phyloP scores from a whole-genome alignment of 73 alveolate genomes.

The Symbiodinium pilosum region DNA sequence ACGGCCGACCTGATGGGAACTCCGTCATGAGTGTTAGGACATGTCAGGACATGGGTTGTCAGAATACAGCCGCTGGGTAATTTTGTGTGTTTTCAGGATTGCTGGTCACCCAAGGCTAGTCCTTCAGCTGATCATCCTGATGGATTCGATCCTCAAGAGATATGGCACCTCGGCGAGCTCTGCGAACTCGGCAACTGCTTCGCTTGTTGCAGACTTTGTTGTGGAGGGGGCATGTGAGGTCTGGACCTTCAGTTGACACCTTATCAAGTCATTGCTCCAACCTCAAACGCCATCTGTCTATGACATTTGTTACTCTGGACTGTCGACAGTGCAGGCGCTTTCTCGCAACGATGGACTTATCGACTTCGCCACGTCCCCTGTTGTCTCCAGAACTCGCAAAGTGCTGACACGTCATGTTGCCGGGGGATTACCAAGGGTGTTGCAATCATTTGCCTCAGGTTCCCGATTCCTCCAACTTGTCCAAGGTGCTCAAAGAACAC shows the following conservation, averaged over 20 bases:
- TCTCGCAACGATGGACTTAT: constrained; percentile 85
- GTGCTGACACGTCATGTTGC: not conserved
- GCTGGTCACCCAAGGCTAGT: constrained; percentile 74
- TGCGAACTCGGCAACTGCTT: not conserved
- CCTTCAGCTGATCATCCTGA: constrained; percentile 96
- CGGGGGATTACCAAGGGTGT: not conserved
- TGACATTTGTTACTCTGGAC: not conserved
- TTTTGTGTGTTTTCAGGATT: not conserved
- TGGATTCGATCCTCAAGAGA: constrained; percentile 97
- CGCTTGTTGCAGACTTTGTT: no score
- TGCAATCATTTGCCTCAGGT: constrained; percentile 32
- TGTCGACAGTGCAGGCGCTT: not conserved
- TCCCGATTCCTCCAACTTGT: constrained; percentile 68
- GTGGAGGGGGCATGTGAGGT: not conserved
- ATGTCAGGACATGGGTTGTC: no score
- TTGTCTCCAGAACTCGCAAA: not conserved
- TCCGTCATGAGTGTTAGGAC: no score
- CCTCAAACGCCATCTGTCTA: not conserved
- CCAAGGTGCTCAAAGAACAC: constrained; percentile 74
- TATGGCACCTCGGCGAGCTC: constrained; percentile 30
- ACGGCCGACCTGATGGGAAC: no score
- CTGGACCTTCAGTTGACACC: constrained; percentile 97
- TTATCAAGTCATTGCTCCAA: constrained; percentile 96
- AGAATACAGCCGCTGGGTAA: no score
- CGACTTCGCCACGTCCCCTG: constrained; percentile 42